Evolutionary conservation across 2,329 filamentous ascomycete genomes (phyloP).

Genomic region (Oidium heveae): DNA sequence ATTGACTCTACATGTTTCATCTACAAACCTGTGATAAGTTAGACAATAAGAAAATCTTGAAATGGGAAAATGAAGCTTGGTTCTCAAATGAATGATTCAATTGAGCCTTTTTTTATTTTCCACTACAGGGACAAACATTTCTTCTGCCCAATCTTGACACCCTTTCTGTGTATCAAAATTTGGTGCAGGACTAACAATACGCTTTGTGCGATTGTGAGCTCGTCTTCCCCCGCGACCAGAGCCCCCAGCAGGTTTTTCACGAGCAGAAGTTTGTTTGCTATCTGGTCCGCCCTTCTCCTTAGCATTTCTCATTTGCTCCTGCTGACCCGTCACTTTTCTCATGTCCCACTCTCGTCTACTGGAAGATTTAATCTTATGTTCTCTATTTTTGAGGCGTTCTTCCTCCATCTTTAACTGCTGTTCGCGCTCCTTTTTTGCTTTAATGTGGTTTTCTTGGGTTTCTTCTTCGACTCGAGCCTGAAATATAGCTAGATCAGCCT

Average conservation of each 20-base stretch:
- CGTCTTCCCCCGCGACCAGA: not conserved
- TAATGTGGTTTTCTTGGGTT: constrained; percentile 20
- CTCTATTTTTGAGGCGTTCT: constrained; percentile 14
- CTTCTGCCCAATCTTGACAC: constrained; percentile 11
- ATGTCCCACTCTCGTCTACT: constrained; percentile 14
- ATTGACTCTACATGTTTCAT: no score
- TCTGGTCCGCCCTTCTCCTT: constrained; percentile 7
- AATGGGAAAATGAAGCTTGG: no score
- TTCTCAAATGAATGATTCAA: no score
- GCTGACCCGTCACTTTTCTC: constrained; percentile 12
- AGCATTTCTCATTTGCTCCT: constrained; percentile 9
- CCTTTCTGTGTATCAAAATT: constrained; percentile 3
- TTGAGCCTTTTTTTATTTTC: constrained; percentile 5
- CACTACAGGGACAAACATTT: constrained; percentile 11
- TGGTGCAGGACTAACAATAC: constrained; percentile 1
- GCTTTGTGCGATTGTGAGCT: not conserved
- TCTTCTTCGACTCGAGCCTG: constrained; percentile 31
- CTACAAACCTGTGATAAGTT: no score
- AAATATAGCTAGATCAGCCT: constrained; percentile 40
- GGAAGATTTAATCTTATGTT: constrained; percentile 14
- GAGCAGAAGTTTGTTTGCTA: constrained; percentile 5
- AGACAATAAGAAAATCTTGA: no score
- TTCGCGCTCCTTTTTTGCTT: constrained; percentile 9
- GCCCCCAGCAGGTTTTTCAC: not conserved
- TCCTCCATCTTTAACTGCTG: constrained; percentile 13